These are phyloP conservation scores for Cystobasidiaceae sp. DNA, from an alignment of 1,284 basidiomycete genomes.

Conservation along the genomic window DNA sequence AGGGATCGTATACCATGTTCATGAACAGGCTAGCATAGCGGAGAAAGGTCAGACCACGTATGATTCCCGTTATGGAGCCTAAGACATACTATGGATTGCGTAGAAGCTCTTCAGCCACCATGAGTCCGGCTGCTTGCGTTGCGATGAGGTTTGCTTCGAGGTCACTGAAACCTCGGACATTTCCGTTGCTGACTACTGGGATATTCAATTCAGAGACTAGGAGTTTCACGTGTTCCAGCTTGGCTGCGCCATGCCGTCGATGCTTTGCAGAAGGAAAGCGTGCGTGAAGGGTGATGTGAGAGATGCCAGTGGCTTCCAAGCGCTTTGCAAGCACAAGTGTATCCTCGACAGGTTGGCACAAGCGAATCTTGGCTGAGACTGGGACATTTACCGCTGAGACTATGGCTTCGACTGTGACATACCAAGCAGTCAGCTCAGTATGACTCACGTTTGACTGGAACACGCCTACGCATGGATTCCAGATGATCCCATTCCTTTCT, in stretches of 20 bases:
- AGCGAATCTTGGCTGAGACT: slow-evolving; percentile 28
- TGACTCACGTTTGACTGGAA: background rate
- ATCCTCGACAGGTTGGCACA: slow-evolving; percentile 8
- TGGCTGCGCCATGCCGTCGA: slow-evolving; percentile 21
- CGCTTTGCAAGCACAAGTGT: background rate
- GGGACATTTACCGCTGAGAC: background rate
- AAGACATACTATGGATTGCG: slow-evolving; percentile 17
- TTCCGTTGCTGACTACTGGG: slow-evolving; percentile 22
- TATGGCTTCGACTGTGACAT: background rate
- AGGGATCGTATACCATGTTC: background rate
- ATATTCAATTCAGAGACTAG: background rate
- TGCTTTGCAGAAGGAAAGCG: slow-evolving; percentile 12
- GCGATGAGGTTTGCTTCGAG: background rate
- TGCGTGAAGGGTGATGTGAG: slow-evolving; percentile 24
- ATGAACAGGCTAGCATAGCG: background rate
- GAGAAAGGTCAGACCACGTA: background rate
- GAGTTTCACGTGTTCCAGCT: slow-evolving; percentile 7
- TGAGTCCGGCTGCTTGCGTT: slow-evolving; percentile 10
- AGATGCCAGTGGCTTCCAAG: background rate
- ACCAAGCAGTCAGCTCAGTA: background rate
- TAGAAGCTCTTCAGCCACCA: slow-evolving; percentile 18
- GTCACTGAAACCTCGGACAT: slow-evolving; percentile 8
- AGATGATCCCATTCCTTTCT: slow-evolving; percentile 1
- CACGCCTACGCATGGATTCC: background rate
- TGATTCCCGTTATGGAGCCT: background rate